Evolutionary conservation across 768 basidiomycete genomes (phyloP), one percentile per base, ranked within the genome.

Genomic region (Boletus pseudo-olivaceus): DNA sequence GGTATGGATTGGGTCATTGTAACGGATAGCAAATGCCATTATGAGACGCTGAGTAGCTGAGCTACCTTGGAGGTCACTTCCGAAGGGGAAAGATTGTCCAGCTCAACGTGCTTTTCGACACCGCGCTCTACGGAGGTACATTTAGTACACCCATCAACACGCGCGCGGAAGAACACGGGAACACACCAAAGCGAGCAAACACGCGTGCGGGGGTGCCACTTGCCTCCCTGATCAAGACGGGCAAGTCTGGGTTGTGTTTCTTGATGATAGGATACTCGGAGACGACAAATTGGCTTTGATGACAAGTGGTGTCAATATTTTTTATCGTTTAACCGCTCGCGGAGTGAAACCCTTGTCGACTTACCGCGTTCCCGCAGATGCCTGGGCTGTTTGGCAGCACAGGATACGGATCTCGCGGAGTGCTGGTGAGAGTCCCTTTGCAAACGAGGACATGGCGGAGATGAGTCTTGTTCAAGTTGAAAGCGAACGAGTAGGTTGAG

Each of bases 181-280:
- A 71, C 88, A 70, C 73, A 93, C 91, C 90, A 67, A 90, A 93
- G 64, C 91, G 78, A 49, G 88, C 90, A 79, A 92, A 93, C 44
- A 82, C 82, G 65, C 91, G 79, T 57, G 90, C 90, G 35, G 88
- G 89, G 8, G 88, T 90, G 35, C 84, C 88, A 49, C 74, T 75
- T 15, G 89, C 91, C 72, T 91, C 88, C 62, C 91, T 80, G 63
- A 93, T 88, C 62, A 93, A 70, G 35, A 91, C 79, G 17, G 90
- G 91, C n/a, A 93, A 74, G 73, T 93, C 85, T 37, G 90, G 91
- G 67, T 93, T 93, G 70, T 87, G 75, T 67, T 88, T 79, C 75
- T 93, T 92, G 65, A 92, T 81, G 49, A 76, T 61, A 5, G 87
- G 82, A 66, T 93, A 92, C 58, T 83, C 81, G 27, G 88, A 78